Conservation (phyloP, 139 green algal species). For the Coelastrella sp. region DNA sequence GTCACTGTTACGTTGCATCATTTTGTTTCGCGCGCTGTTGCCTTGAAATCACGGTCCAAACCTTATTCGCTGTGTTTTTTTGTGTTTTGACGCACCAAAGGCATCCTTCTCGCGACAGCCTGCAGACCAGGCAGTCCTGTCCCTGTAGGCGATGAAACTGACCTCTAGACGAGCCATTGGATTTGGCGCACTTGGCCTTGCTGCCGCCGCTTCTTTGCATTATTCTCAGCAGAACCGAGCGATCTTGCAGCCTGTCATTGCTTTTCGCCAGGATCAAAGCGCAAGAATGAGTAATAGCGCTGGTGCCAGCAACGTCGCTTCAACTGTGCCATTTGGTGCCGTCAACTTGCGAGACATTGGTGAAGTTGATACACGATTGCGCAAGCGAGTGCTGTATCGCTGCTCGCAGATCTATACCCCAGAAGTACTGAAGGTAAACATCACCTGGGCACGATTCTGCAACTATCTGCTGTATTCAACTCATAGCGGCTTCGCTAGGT, state of each 20-base stretch:
- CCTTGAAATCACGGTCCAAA: too few relatives aligned
- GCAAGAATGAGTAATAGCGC: constrained; percentile 6
- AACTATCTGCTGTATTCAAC: not conserved
- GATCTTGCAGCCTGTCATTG: not conserved
- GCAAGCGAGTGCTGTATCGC: constrained; percentile 40
- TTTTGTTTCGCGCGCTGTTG: too few relatives aligned
- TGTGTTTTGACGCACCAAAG: too few relatives aligned
- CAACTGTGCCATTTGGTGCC: not conserved
- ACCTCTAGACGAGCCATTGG: not conserved
- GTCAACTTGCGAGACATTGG: constrained; percentile 49
- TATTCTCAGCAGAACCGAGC: not conserved
- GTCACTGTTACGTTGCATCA: constrained; percentile 2
- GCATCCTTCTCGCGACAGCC: too few relatives aligned
- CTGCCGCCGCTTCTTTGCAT: not conserved
- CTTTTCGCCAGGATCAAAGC: not conserved
- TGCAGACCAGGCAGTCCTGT: not conserved
- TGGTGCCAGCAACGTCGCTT: not conserved
- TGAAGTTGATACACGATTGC: constrained; percentile 22
- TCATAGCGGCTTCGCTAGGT: too few relatives aligned
- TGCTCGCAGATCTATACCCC: constrained; percentile 51
- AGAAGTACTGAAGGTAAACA: constrained; percentile 12
- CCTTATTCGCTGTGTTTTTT: too few relatives aligned
- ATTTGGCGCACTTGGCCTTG: not conserved
- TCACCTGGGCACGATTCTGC: not conserved
- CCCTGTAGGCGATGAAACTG: not conserved